A percentile compares a stretch with the other conserved stretches of the same genome.
Conservation (phyloP, 1,284 basidiomycete genomes). For the Marasmius sp. region DNA sequence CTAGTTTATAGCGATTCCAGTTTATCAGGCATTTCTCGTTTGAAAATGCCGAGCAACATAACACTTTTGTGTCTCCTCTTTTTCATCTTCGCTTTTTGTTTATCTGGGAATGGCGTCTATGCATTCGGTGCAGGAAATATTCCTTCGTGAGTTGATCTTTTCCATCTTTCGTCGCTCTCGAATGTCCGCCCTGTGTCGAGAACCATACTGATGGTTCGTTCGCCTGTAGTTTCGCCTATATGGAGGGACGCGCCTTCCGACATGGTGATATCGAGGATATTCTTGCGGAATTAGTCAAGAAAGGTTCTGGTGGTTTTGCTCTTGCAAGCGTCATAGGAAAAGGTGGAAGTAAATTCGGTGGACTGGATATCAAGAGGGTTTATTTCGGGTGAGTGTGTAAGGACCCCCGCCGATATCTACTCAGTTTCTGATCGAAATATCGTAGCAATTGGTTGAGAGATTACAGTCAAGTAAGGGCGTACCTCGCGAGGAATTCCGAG, state of each 20-base stretch:
- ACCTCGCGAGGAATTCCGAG: neutral
- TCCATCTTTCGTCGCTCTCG: constrained; percentile 3
- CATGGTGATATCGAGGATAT: constrained; percentile 86
- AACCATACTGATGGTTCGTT: neutral
- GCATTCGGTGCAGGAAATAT: constrained; percentile 81
- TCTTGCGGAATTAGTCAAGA: constrained; percentile 65
- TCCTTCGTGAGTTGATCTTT: constrained; percentile 50
- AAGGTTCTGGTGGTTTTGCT: constrained; percentile 57
- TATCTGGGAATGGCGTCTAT: constrained; percentile 57
- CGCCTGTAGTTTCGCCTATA: constrained; percentile 58
- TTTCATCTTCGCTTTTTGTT: constrained; percentile 56
- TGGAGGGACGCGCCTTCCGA: constrained; percentile 79
- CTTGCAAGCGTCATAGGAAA: constrained; percentile 62
- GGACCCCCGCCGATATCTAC: constrained; percentile 3
- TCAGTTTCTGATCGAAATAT: constrained; percentile 3
- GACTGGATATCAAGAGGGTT: constrained; percentile 72
- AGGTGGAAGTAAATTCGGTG: constrained; percentile 66
- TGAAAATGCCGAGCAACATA: constrained; percentile 14
- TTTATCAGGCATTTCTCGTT: neutral
- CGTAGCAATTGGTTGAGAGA: constrained; percentile 78
- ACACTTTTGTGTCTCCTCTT: constrained; percentile 34
- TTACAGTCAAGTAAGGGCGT: constrained; percentile 62
- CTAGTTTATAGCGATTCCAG: neutral
- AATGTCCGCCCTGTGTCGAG: neutral
- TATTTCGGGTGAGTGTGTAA: constrained; percentile 66